phyloP scores from a whole-genome alignment of 129 eudicot species.

The Tagetes patula region DNA sequence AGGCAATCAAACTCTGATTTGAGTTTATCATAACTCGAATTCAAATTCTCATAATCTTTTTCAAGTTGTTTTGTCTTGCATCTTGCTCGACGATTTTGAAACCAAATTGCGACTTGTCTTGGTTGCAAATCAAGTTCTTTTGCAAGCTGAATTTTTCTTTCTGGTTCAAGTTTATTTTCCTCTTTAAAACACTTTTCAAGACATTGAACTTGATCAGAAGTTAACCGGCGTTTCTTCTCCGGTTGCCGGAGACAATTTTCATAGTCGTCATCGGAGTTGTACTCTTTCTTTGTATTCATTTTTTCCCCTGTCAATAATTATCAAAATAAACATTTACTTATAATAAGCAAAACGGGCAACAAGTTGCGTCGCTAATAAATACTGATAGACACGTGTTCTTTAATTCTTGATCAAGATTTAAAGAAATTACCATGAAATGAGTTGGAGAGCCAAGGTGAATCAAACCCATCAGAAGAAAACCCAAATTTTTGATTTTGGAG shows the following conservation, averaged over 20 bases:
- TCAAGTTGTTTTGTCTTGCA: conserved; percentile 78
- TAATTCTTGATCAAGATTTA: neutral
- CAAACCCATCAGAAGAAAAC: conserved; percentile 50
- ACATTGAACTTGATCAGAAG: conserved; percentile 56
- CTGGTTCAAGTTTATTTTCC: conserved; percentile 89
- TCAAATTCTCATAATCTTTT: conserved; percentile 64
- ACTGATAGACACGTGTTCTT: too few species aligned
- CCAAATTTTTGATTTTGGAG: conserved; percentile 47
- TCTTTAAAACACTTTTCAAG: conserved; percentile 80
- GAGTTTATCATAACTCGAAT: conserved; percentile 61
- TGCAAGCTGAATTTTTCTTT: conserved; percentile 75
- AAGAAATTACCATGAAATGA: conserved; percentile 60
- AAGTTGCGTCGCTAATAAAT: too few species aligned
- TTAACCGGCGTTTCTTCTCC: conserved; percentile 75
- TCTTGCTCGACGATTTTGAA: conserved; percentile 83
- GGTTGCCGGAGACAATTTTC: conserved; percentile 50
- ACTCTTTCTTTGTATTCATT: conserved; percentile 33
- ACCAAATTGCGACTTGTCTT: conserved; percentile 88
- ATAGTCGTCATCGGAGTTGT: conserved; percentile 49
- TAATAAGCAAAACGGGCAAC: too few species aligned
- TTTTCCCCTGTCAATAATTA: conserved; percentile 37
- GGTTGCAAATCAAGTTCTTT: conserved; percentile 85
- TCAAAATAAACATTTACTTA: too few species aligned
- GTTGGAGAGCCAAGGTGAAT: conserved; percentile 61
- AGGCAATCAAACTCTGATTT: conserved; percentile 56